Conservation (phyloP, 257 asterid genomes). For the Gentiana straminea region DNA sequence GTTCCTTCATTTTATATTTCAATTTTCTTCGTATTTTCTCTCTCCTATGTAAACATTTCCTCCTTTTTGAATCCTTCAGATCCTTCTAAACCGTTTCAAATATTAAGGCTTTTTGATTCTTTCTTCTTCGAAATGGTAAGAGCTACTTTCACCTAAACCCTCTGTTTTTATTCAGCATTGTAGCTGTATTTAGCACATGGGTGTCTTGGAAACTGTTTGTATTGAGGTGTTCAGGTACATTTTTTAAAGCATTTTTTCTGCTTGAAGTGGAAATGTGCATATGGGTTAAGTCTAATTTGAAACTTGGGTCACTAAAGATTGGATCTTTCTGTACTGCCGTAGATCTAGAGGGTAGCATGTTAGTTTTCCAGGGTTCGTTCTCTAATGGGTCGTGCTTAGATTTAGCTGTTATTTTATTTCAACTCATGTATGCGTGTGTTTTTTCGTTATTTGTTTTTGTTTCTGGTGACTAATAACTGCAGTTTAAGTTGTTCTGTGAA, state of each 20-base stretch:
- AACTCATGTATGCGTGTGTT: not conserved
- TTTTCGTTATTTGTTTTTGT: constrained; percentile 2
- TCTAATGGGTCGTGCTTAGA: constrained; percentile 7
- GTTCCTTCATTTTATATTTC: constrained; percentile 6
- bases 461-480: not conserved
- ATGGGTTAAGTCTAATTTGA: constrained; percentile 16
- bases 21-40: constrained; percentile 4
- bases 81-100: constrained; percentile 18
- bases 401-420: constrained; percentile 1
- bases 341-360: constrained; percentile 22
- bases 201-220: not conserved
- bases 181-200: constrained; percentile 1
- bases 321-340: constrained; percentile 29
- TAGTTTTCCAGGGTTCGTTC: constrained; percentile 7
- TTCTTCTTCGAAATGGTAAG: constrained; percentile 22
- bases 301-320: constrained; percentile 19
- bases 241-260: not conserved
- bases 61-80: constrained; percentile 15
- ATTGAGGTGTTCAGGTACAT: not conserved
- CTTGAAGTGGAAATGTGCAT: constrained; percentile 12
- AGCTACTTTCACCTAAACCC: constrained; percentile 5
- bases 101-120: constrained; percentile 24
- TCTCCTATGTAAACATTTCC: not conserved
- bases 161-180: constrained; percentile 1
- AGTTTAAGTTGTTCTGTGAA: too few relatives aligned